Conservation (phyloP, 768 basidiomycete genomes). For the Amanita inopinata region DNA sequence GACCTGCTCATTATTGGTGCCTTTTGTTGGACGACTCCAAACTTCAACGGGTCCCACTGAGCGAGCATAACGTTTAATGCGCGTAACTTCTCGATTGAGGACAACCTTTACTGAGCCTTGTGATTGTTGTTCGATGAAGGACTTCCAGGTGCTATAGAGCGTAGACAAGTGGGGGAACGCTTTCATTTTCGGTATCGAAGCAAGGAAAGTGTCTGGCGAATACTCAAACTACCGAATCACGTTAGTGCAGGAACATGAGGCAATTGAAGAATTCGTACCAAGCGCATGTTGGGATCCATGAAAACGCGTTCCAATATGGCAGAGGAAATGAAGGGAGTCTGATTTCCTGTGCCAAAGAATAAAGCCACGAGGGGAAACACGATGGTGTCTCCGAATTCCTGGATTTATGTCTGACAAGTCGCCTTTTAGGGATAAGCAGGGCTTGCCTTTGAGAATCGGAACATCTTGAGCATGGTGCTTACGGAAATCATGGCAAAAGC, state of each 20-base stretch:
- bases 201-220: slow-evolving; percentile 21
- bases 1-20: slow-evolving; percentile 19
- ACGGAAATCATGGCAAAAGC: slow-evolving; percentile 22
- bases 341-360: slow-evolving; percentile 25
- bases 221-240: slow-evolving; percentile 19
- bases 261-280: slow-evolving; percentile 13
- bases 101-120: slow-evolving; percentile 18
- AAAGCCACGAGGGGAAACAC: slow-evolving; percentile 22
- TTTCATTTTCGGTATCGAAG: slow-evolving; percentile 21
- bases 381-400: slow-evolving; percentile 23
- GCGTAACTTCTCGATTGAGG: slow-evolving; percentile 19
- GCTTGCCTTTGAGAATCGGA: slow-evolving; percentile 22
- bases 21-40: slow-evolving; percentile 19
- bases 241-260: neutral
- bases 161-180: slow-evolving; percentile 20
- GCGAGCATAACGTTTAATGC: slow-evolving; percentile 15
- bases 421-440: neutral
- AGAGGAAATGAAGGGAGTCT: slow-evolving; percentile 24
- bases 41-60: slow-evolving; percentile 15
- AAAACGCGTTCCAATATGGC: slow-evolving; percentile 24
- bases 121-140: slow-evolving; percentile 17
- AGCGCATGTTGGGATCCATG: slow-evolving; percentile 25
- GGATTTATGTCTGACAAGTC: neutral
- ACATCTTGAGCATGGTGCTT: slow-evolving; percentile 20
- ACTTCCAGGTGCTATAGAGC: slow-evolving; percentile 20